These are phyloP conservation scores for Tripidium arundinaceum DNA, from an alignment of 202 grass and related monocot genomes.

Conservation along the genomic window DNA sequence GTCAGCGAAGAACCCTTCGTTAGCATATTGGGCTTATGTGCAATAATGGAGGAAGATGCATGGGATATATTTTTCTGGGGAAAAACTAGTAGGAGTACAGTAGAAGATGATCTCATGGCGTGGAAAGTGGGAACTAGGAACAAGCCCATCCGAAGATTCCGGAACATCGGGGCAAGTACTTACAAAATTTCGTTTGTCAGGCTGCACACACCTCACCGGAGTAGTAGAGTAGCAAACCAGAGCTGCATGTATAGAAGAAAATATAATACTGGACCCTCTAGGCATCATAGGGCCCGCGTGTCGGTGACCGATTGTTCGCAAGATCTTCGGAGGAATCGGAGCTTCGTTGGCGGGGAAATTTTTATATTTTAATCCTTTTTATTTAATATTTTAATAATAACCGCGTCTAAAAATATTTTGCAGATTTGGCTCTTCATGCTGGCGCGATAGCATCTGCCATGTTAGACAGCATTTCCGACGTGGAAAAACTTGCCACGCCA, in stretches of 20 bases:
- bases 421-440: too few relatives aligned
- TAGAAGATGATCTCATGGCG: not conserved
- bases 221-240: too few relatives aligned
- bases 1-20: not conserved
- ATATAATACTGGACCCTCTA: too few relatives aligned
- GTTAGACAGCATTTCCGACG: too few relatives aligned
- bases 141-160: slow-evolving; percentile 7
- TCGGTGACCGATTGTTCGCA: not conserved
- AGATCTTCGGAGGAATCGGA: not conserved
- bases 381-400: too few relatives aligned
- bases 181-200: not conserved
- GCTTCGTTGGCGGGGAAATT: not conserved
- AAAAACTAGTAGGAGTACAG: too few relatives aligned
- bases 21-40: slow-evolving; percentile 17
- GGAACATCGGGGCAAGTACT: not conserved
- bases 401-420: too few relatives aligned
- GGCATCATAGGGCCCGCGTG: not conserved
- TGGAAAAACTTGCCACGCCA: too few relatives aligned
- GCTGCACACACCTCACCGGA: not conserved
- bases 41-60: not conserved
- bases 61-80: not conserved
- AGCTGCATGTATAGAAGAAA: too few relatives aligned
- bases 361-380: too few relatives aligned
- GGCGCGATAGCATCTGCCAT: too few relatives aligned
- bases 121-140: not conserved